A percentile compares a stretch with the other conserved stretches of the same genome.
These are phyloP conservation scores for Podospora australis DNA, from an alignment of 495 filamentous ascomycete genomes.

Conservation along the genomic window DNA sequence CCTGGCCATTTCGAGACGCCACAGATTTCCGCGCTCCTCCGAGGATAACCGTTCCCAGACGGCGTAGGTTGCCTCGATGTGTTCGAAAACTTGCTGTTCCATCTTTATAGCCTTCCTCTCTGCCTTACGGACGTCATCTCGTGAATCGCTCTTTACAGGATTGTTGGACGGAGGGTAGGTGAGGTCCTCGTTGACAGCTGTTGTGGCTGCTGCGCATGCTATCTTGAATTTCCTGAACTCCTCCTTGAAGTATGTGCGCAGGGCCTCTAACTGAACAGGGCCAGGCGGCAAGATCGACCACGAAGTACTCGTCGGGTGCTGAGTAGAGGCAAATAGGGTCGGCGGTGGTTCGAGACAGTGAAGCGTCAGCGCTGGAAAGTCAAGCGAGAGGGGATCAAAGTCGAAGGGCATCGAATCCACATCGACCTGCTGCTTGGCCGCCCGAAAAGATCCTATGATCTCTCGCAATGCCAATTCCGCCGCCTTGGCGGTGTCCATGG, in stretches of 20 bases:
- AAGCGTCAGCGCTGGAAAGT: slow-evolving; percentile 74
- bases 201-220: slow-evolving; percentile 35
- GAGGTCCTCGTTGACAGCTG: slow-evolving; percentile 34
- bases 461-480: slow-evolving; percentile 81
- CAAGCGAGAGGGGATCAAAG: slow-evolving; percentile 73
- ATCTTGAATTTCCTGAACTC: slow-evolving; percentile 60
- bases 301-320: slow-evolving; percentile 60
- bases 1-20: slow-evolving; percentile 73
- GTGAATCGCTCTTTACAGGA: slow-evolving; percentile 30
- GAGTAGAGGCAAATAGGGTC: slow-evolving; percentile 64
- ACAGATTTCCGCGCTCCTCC: slow-evolving; percentile 54
- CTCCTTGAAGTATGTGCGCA: slow-evolving; percentile 57
- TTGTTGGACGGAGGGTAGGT: slow-evolving; percentile 29
- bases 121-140: slow-evolving; percentile 34
- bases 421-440: slow-evolving; percentile 56
- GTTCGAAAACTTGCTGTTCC: slow-evolving; percentile 56
- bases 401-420: slow-evolving; percentile 57
- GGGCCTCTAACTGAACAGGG: slow-evolving; percentile 59
- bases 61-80: slow-evolving; percentile 62
- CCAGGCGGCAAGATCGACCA: slow-evolving; percentile 72
- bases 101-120: slow-evolving; percentile 41
- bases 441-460: slow-evolving; percentile 67
- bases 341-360: slow-evolving; percentile 73
- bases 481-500: slow-evolving; percentile 65
- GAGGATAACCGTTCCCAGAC: slow-evolving; percentile 59